Base-by-base conservation (phyloP, 805 yeast species). In the Candida odintsovae region DNA sequence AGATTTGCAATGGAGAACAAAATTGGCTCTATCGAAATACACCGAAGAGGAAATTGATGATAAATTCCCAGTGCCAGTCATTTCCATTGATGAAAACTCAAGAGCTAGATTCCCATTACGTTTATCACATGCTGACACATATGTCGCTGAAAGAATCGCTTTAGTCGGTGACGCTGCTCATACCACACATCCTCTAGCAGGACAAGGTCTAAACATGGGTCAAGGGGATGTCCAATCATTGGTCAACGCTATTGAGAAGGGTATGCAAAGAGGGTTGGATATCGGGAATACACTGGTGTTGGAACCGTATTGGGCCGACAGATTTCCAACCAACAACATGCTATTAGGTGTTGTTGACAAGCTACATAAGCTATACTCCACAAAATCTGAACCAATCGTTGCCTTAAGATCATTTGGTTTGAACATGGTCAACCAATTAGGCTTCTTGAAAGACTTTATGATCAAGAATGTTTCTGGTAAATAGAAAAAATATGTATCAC, bases 91-190 rank as follows among this genome's bases (percentile, higher is more conserved):
- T 28, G 75, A 75, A 2, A 70, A 74, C 9, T 78, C 95, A 3
- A 75, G 96, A 50, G 98, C 96, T 0, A 74, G 85, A 41, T 94
- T 94, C 71, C 99, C 99, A 20, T 71, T 94, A 53, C 82, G 83
- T 55, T 66, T 92, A 69, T 81, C 90, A 19, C 97, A 94, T 61
- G 95, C 96, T 3, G 98, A 94, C 59, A 77, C 86, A 1, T 94
- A 94, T 62, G 80, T 88, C 18, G 80, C 80, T 2, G 90, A 86
- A 4, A 73, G 98, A 54, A 76, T 92, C 26, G 98, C 97, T 0
- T 69, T 94, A n/a, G 86, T 92, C 10, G 99, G 99, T 22, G 99
- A 94, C 66, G 98, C 99, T 1, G 98, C 98, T 0, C 99, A 94
- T 58, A 85, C 97, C 0, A 88, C 96, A 1, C 98, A 94, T 63